Evolutionary conservation across 1,139 yeast species (phyloP).

Genomic region (Pneumocystis wakefieldiae): DNA sequence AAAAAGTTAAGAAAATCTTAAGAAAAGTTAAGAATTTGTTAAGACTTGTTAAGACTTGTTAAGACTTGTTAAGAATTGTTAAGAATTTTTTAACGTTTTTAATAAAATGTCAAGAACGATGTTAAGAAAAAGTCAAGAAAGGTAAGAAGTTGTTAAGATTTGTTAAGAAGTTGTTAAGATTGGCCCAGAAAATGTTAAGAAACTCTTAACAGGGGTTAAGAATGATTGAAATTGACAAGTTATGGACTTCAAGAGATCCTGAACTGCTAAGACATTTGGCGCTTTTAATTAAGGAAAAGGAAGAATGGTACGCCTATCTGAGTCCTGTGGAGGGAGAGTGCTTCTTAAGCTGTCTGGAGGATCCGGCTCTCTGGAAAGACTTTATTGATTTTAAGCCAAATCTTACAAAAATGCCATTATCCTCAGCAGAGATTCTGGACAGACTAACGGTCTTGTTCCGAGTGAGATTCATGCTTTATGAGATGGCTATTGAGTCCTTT

Average conservation of each 20-base stretch:
- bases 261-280: neutral
- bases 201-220: neutral
- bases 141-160: too few species aligned
- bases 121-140: too few species aligned
- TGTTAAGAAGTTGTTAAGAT: too few species aligned
- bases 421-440: constrained; percentile 15
- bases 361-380: neutral
- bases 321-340: neutral
- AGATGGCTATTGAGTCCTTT: constrained; percentile 6
- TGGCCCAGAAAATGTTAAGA: neutral
- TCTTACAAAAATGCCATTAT: neutral
- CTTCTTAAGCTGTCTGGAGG: neutral
- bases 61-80: too few species aligned
- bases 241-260: neutral
- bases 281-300: neutral
- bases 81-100: too few species aligned
- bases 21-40: neutral
- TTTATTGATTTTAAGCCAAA: neutral
- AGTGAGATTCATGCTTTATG: constrained; percentile 8
- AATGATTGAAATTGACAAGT: neutral
- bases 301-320: neutral
- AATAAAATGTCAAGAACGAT: too few species aligned
- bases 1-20: neutral
- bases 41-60: too few species aligned
- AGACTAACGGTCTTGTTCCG: constrained; percentile 6